Evolutionary conservation across 306 rosid species (phyloP).

Genomic region (Malus sylvestris): DNA sequence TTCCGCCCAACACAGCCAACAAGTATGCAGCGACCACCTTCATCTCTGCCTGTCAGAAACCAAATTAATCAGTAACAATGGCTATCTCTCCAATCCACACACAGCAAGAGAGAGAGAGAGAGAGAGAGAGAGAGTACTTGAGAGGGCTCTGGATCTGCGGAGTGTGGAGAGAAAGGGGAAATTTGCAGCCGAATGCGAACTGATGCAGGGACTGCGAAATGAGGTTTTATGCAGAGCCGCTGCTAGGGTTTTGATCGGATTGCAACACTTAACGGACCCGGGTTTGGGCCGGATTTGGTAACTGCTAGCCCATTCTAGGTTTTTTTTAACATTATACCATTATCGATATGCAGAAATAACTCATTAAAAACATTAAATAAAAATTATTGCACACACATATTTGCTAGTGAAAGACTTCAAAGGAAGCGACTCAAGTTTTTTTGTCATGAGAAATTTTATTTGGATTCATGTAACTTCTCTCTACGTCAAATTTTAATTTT

Average conservation of each 20-base stretch:
- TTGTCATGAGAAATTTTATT: too few species aligned
- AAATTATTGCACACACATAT: too few species aligned
- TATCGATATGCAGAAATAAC: too few species aligned
- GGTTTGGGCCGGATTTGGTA: background rate
- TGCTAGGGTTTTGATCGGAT: background rate
- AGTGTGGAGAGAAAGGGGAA: background rate
- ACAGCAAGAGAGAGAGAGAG: background rate
- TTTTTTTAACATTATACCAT: too few species aligned
- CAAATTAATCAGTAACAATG: background rate
- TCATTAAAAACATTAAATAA: too few species aligned
- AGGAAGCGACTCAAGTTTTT: too few species aligned
- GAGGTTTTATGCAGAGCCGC: background rate
- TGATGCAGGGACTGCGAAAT: background rate
- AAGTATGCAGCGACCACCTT: slow-evolving; percentile 39
- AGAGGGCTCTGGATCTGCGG: background rate
- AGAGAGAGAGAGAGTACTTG: slow-evolving; percentile 9
- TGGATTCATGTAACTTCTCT: accelerated
- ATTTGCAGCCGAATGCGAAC: background rate
- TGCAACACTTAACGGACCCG: background rate
- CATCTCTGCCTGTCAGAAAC: slow-evolving; percentile 11
- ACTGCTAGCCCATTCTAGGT: background rate
- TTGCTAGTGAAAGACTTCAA: too few species aligned
- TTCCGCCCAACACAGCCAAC: slow-evolving; percentile 48
- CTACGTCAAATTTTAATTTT: too few species aligned
- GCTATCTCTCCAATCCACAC: background rate